Base-by-base conservation (phyloP, 2,329 filamentous ascomycete genomes). In the Fusarium sp. region DNA sequence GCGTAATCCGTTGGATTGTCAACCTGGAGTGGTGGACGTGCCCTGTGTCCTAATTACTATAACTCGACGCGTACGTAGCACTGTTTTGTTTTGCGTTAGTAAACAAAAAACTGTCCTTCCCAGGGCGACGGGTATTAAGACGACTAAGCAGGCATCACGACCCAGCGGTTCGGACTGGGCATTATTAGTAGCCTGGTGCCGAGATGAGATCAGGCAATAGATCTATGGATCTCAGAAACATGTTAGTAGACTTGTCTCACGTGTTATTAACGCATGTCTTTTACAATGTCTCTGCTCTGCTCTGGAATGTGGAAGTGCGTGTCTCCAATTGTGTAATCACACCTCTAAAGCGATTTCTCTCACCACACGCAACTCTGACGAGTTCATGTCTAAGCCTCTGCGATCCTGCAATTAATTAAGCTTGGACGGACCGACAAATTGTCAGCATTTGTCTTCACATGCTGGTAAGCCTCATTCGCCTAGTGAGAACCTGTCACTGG, bases 141-240 rank as follows among this genome's bases (percentile, higher is more conserved):
- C 64, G 57, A 70, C 54, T 55, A 57, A 28, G 22, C 41, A 59
- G 45, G 57, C 47, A 51, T 56, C 44, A 54, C 59, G 62, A 56
- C 33, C 70, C 59, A 33, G 62, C 56, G 56, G 58, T 55, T 68
- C 47, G 61, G 62, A 59, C 55, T 60, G 44, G 46, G 45, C 59
- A 67, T 60, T 56, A 55, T 47, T 69, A 56, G 32, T 30, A 35
- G 24, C 14, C 19, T 28, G 37, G 61, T 68, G 39, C 66, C 64
- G 71, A 73, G 68, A 73, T 73, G 71, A 67, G 51, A 30, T 45
- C 56, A 51, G 48, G 56, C 17, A 37, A 37, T 37, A 10, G 51
- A 63, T 55, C 53, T 45, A 56, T 37, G 49, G 35, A 50, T 30
- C 53, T 44, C 11, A 39, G 46, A 66, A 63, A 54, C 60, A 53